Evolutionary conservation across 176 grass and related monocot genomes (phyloP).

Genomic region (Avena eriantha): DNA sequence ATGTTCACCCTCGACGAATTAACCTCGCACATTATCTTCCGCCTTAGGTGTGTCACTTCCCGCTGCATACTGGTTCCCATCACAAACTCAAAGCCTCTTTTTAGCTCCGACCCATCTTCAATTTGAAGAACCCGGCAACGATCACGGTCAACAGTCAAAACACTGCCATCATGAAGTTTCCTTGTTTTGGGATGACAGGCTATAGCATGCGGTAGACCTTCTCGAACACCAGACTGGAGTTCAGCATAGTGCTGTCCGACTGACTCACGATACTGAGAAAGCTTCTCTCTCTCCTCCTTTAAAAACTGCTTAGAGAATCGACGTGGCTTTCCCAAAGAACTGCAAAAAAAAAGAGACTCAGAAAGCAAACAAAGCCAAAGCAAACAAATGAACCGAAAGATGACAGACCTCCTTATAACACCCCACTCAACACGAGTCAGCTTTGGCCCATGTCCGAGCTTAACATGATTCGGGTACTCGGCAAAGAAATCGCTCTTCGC

Average conservation of each 20-base stretch:
- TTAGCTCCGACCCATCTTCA: slow-evolving; percentile 75
- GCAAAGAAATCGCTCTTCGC: neutral
- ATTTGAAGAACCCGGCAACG: slow-evolving; percentile 72
- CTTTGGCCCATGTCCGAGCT: slow-evolving; percentile 81
- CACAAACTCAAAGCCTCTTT: slow-evolving; percentile 70
- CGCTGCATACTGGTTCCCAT: slow-evolving; percentile 11
- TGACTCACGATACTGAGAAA: slow-evolving; percentile 79
- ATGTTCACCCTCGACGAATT: neutral
- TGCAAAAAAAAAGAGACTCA: slow-evolving; percentile 61
- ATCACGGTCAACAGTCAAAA: slow-evolving; percentile 72
- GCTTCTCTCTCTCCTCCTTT: slow-evolving; percentile 85
- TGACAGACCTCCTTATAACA: slow-evolving; percentile 77
- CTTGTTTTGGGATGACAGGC: slow-evolving; percentile 91
- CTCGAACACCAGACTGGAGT: slow-evolving; percentile 71
- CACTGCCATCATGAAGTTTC: slow-evolving; percentile 86
- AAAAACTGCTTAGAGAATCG: slow-evolving; percentile 85
- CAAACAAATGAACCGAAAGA: slow-evolving; percentile 34
- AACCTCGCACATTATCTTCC: neutral
- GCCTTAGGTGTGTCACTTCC: neutral
- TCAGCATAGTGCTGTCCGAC: slow-evolving; percentile 85
- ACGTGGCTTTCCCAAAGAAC: slow-evolving; percentile 97
- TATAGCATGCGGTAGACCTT: slow-evolving; percentile 85
- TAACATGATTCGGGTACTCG: slow-evolving; percentile 89
- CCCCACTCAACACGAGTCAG: slow-evolving; percentile 88
- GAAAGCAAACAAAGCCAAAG: slow-evolving; percentile 23